Percentiles rank a stretch among this genome's conserved stretches.
Evolutionary conservation across 495 filamentous ascomycete genomes (phyloP).

Genomic region (Penicillium arizonense): DNA sequence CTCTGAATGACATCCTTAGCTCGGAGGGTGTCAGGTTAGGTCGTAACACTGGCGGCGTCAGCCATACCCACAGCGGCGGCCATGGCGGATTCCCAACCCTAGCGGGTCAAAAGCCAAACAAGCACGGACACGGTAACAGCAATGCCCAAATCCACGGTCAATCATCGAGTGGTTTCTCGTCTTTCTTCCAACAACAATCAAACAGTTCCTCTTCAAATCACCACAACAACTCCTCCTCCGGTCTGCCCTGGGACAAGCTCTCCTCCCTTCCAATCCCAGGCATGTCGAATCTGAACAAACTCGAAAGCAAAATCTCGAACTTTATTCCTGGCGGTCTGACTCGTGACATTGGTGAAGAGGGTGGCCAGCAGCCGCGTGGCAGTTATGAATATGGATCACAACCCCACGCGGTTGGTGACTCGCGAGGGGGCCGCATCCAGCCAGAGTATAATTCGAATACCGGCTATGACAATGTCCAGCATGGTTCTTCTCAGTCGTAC

Average conservation of each 20-base stretch:
- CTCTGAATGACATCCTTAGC: conserved; percentile 66
- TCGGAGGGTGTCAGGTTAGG: conserved; percentile 78
- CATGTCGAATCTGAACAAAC: conserved; percentile 37
- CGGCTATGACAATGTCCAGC: too few species aligned
- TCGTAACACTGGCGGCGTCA: conserved; percentile 63
- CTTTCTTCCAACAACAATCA: conserved; percentile 19
- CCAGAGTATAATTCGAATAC: too few species aligned
- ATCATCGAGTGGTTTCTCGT: conserved; percentile 13
- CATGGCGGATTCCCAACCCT: conserved; percentile 26
- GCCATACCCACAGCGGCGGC: conserved; percentile 34
- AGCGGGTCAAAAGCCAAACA: conserved; percentile 12
- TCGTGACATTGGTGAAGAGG: not conserved
- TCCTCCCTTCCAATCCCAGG: conserved; percentile 43
- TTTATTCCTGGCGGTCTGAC: conserved; percentile 39
- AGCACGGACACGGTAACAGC: conserved; percentile 10
- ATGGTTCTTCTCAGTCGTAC: too few species aligned
- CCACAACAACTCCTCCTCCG: conserved; percentile 19
- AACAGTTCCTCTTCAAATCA: conserved; percentile 17
- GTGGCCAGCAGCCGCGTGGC: too few species aligned
- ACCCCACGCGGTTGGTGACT: too few species aligned
- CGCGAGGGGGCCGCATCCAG: too few species aligned
- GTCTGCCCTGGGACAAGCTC: conserved; percentile 37
- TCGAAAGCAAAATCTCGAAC: conserved; percentile 34
- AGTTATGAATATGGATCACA: too few species aligned
- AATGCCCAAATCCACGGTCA: conserved; percentile 14